These are phyloP conservation scores for Entonaema liquescens DNA, from an alignment of 495 filamentous ascomycete species.

Conservation along the genomic window DNA sequence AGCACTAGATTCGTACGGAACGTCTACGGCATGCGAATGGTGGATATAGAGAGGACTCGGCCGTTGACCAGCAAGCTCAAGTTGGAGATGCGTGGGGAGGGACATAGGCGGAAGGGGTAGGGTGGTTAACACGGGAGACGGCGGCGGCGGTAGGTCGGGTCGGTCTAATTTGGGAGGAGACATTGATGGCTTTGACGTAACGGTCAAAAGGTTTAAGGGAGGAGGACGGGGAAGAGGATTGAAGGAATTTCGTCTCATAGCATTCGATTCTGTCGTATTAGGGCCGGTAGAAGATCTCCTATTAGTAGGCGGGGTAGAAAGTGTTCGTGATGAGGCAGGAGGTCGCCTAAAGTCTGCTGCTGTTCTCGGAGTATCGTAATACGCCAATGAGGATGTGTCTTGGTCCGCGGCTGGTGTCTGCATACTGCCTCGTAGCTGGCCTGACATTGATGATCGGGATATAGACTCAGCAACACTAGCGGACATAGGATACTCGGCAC, in stretches of 20 bases:
- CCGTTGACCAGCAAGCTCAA: constrained; percentile 82
- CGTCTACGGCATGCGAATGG: constrained; percentile 72
- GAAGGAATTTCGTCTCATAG: constrained; percentile 47
- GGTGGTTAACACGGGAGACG: constrained; percentile 72
- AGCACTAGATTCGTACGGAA: constrained; percentile 95
- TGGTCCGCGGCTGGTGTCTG: constrained; percentile 12
- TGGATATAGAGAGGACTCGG: constrained; percentile 92
- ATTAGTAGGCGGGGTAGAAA: constrained; percentile 57
- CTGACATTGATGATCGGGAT: constrained; percentile 44
- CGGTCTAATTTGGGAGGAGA: constrained; percentile 35
- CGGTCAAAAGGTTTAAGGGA: constrained; percentile 40
- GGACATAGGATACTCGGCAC: constrained; percentile 47
- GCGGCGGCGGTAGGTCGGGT: constrained; percentile 50
- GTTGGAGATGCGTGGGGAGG: constrained; percentile 85
- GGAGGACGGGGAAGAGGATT: constrained; percentile 44
- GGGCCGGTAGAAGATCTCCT: constrained; percentile 47
- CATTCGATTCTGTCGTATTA: constrained; percentile 30
- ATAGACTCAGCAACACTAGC: constrained; percentile 48
- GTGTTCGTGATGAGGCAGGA: constrained; percentile 45
- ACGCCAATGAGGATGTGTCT: neutral
- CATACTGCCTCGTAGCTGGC: constrained; percentile 36
- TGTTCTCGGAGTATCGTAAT: constrained; percentile 26
- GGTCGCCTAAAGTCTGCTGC: constrained; percentile 45
- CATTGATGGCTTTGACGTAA: constrained; percentile 21
- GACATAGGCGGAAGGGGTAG: constrained; percentile 87